Base-by-base conservation (phyloP, 768 basidiomycete genomes). In the Suillus placidus region DNA sequence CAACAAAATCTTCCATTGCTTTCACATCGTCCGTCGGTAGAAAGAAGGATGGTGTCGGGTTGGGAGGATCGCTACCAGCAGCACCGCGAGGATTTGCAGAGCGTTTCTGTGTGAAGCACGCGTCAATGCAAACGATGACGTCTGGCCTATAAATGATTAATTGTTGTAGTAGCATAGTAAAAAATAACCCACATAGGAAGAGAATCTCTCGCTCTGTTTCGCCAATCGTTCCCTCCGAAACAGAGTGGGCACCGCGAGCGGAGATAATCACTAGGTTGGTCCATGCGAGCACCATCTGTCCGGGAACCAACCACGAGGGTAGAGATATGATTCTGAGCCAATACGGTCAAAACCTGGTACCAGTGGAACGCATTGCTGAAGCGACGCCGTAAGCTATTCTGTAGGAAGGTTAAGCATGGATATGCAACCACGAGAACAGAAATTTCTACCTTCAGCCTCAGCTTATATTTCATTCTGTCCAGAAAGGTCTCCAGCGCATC, bases 21-120 rank as follows among this genome's bases (percentile, higher is more conserved):
- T 56, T 63, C 1, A 63, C 34, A 38, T 55, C 12, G 14, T 5
- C 32, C 10, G 8, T 18, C 12, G 51, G 49, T 57, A 64, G 23
- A 43, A 64, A 64, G 20, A 37, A 60, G 4, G 38, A 60, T 3
- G 6, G 8, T 54, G 55, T 64, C 3, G 42, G 55, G 43, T 60
- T 64, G 16, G 23, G 32, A 23, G 32, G 56, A 58, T 64, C 55
- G 4, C 23, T 69, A 1, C 54, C 38, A 14, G 65, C 42, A 4
- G 60, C 61, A 23, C 66, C 58, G 2, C 45, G 43, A 23, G 67
- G 67, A 42, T 70, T 67, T 4, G 71, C 68, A 12, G 42, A 60
- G 4, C 43, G 23, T 62, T 79, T 78, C 61, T 80, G 79, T 30
- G 71, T 76, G 55, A 80, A 79, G 65, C 74, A 76, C 1, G 71